Evolutionary conservation across 2,329 filamentous ascomycete species (phyloP), one percentile per base, ranked within the genome.

Genomic region (Colletotrichum liriopes): DNA sequence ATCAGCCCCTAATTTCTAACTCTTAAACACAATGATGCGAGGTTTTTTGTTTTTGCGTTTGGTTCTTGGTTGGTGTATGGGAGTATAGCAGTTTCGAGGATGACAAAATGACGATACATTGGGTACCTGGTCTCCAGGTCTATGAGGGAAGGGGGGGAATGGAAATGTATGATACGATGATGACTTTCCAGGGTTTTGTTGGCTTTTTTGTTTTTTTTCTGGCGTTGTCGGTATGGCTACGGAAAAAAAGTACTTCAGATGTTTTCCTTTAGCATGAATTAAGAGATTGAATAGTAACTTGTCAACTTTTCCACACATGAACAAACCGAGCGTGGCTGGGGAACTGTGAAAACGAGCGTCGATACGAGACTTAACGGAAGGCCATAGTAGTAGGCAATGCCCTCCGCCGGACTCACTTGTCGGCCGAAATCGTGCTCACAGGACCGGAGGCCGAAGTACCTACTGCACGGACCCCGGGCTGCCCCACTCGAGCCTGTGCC

Each of bases 1-100:
- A 9, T n/a, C 7, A 11, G 29, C 43, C 43, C 23, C 60, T 68
- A 68, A 72, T 63, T 29, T 47, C 32, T 54, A 64, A 68, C 26
- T 63, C 20, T 41, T 45, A 72, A 63, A 23, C 29, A 47, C 12
- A 58, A 18, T 20, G 29, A 29, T 26, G 14, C 23, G 6, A 49
- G 26, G 7, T 23, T 16, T 43, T 35, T 39, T 29, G 20, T 54
- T 49, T 58, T 11, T 41, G 20, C 35, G 9, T 39, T 3, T 8
- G 1, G 20, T 56, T 56, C 14, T 23, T 54, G 41, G 29, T 55
- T 47, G 37, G 43, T 43, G 35, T 35, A 35, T 14, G 49, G 47
- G 11, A 14, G 64, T 51, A 37, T 3, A 32, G 26, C 6, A 52
- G 4, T 32, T 60, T 39, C 29, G 23, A 37, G 39, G 29, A 47